Evolutionary conservation across 1,139 yeast species (phyloP), one percentile per base, ranked within the genome.

Genomic region (Wickerhamiella pararugosa): DNA sequence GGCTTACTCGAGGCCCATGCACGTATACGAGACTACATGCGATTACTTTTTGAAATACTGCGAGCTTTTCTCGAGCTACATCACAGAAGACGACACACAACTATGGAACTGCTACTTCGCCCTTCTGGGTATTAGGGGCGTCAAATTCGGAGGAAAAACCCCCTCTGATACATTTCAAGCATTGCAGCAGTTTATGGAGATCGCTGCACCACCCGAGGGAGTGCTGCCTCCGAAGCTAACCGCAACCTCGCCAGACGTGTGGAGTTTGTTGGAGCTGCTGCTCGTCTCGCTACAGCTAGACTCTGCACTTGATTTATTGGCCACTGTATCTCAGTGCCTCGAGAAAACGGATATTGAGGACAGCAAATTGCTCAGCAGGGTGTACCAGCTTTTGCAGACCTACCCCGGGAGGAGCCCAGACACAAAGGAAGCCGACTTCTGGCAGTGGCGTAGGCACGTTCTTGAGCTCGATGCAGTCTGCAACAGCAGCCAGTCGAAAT

Each of bases 21-120:
- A 27, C 8, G 31, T 33, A 21, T 36, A 38, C 21, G 31, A 38
- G 25, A 27, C 6, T 38, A 38, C 33, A 11, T 35, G 7, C 25
- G 33, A 8, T 26, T 38, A 5, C 15, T 32, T 7, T 5, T n/a
- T 26, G 32, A 15, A n/a, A 7, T 28, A 5, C 29, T 38, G 21
- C 36, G 21, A 15, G 21, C 21, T 15, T 15, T 15, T 15, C 21
- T 15, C 21, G 21, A 15, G 21, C 21, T 15, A 15, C 21, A 15
- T 15, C 21, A 15, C 33, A 21, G 36, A 27, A n/a, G 6, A 25
- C 7, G 41, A 38, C 11, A 28, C 32, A 25, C n/a, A 9, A 8
- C 28, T 7, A 6, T 38, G 41, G 41, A 36, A 38, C 29, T 36
- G 36, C 4, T 38, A 32, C 10, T 38, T 38, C 10, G 36, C 36